These are phyloP conservation scores for Solanum phureja DNA, from an alignment of 257 asterid species.

Conservation along the genomic window DNA sequence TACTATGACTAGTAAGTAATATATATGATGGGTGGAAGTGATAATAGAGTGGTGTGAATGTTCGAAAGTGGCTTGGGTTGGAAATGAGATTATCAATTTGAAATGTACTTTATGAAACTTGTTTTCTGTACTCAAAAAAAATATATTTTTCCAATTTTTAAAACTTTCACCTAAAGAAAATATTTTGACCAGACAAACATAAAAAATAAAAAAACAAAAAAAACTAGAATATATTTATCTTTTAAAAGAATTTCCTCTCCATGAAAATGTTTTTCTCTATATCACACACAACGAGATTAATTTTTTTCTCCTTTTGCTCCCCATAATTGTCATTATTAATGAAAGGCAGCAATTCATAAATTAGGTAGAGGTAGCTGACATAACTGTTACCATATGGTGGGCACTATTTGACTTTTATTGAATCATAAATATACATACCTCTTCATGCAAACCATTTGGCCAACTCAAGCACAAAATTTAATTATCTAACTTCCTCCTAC, in stretches of 20 bases:
- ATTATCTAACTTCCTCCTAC: neutral
- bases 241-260: neutral
- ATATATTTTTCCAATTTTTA: no score
- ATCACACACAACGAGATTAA: neutral
- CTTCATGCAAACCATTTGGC: neutral
- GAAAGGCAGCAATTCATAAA: neutral
- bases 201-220: neutral
- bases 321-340: neutral
- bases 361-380: neutral
- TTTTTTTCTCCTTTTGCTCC: neutral
- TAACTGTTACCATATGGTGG: neutral
- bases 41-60: neutral
- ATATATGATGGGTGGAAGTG: neutral
- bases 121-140: no score
- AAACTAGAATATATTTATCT: neutral
- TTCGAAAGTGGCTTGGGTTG: neutral
- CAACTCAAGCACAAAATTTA: neutral
- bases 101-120: neutral
- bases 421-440: neutral
- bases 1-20: neutral
- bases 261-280: neutral
- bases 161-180: no score
- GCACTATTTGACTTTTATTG: neutral
- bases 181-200: neutral
- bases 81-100: neutral